Evolutionary conservation across 805 yeast species (phyloP).

Genomic region (Schwanniomyces pseudopolymorphus): DNA sequence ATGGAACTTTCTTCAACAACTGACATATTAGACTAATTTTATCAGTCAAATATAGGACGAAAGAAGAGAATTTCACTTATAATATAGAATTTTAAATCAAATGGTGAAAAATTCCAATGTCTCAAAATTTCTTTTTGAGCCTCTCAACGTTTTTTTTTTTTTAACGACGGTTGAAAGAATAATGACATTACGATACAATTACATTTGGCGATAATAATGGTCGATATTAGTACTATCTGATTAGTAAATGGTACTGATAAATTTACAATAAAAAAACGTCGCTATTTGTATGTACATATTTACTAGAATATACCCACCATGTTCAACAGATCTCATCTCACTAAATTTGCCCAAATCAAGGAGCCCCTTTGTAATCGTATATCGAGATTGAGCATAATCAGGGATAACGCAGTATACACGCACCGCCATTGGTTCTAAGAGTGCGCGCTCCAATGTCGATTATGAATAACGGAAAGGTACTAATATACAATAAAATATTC

Average conservation of each 20-base stretch:
- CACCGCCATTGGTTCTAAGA: background rate
- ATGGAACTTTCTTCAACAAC: conserved; percentile 4
- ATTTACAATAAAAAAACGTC: no score
- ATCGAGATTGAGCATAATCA: background rate
- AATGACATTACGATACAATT: no score
- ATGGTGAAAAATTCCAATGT: background rate
- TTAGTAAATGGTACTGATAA: no score
- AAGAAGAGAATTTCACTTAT: conserved; percentile 1
- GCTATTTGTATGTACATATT: no score
- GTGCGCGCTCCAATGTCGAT: no score
- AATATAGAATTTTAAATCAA: background rate
- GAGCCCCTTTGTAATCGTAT: background rate
- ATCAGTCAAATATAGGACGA: background rate
- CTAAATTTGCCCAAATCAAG: background rate
- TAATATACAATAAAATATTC: no score
- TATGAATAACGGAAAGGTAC: no score
- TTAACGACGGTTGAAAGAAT: background rate
- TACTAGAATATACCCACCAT: no score
- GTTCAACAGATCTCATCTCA: background rate
- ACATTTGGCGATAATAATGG: no score
- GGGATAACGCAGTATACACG: background rate
- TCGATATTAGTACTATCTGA: no score
- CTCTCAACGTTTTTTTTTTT: background rate
- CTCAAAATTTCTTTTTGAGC: conserved; percentile 2
- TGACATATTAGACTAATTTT: conserved; percentile 2